Percentiles rank a stretch among this genome's conserved stretches.
Evolutionary conservation across 352 stramenopile species (phyloP).

Genomic region (Phytophthora pluvialis): DNA sequence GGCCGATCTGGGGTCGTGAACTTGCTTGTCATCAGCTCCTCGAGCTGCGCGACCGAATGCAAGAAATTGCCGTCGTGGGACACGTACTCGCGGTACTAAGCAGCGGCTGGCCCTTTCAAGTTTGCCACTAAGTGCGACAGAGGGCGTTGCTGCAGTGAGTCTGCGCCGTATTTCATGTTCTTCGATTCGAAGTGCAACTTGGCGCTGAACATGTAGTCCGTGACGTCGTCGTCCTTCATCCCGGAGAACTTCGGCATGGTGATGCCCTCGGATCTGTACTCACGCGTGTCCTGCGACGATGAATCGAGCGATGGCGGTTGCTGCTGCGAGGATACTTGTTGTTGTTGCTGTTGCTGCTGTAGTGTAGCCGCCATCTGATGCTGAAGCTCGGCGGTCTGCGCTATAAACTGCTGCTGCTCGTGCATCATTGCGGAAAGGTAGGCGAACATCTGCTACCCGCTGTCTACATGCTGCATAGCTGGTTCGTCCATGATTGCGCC

Average conservation of each 20-base stretch:
- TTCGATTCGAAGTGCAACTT: conserved; percentile 21
- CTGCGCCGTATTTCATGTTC: conserved; percentile 13
- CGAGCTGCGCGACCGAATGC: no score
- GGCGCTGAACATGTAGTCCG: conserved; percentile 9
- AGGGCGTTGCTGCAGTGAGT: no score
- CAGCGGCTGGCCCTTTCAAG: no score
- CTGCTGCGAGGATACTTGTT: conserved; percentile 7
- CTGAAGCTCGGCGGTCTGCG: conserved; percentile 9
- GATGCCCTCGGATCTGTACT: conserved; percentile 9
- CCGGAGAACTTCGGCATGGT: conserved; percentile 13
- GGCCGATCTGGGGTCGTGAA: conserved; percentile 17
- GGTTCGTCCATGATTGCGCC: no score
- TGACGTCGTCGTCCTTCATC: conserved; percentile 13
- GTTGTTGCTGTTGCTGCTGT: conserved; percentile 1
- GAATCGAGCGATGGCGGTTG: no score
- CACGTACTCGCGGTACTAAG: no score
- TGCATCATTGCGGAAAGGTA: conserved; percentile 11
- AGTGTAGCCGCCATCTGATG: conserved; percentile 11
- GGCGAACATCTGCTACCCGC: conserved; percentile 5
- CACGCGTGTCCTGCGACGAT: no score
- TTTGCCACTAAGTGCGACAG: no score
- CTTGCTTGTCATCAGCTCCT: conserved; percentile 12
- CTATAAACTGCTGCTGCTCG: conserved; percentile 17
- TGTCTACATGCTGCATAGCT: no score
- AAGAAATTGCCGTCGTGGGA: no score